These are phyloP conservation scores for Oropetium thomaeum DNA, from an alignment of 176 grass and related monocot genomes.

Conservation along the genomic window DNA sequence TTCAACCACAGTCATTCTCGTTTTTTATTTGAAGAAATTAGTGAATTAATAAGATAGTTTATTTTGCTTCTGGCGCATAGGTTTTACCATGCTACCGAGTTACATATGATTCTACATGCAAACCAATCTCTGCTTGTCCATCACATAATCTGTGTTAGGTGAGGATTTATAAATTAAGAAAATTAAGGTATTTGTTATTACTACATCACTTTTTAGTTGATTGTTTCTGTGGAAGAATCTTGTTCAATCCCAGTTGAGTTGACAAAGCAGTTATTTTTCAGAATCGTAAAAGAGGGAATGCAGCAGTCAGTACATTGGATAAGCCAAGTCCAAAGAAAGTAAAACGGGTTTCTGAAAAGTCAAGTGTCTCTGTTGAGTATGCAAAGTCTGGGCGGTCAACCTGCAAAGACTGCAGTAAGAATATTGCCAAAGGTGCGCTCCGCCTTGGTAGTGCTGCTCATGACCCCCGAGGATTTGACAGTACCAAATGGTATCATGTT, in stretches of 20 bases:
- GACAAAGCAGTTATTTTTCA: conserved; percentile 30
- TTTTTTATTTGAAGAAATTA: background rate
- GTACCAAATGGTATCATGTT: conserved; percentile 67
- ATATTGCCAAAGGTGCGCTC: conserved; percentile 39
- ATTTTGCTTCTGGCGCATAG: background rate
- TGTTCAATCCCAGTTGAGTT: conserved; percentile 1
- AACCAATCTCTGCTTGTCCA: background rate
- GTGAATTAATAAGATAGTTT: background rate
- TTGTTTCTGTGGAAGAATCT: background rate
- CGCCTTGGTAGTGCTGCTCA: conserved; percentile 38
- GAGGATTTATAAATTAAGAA: background rate
- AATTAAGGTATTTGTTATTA: background rate
- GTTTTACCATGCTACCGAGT: background rate
- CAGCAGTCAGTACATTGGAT: conserved; percentile 18
- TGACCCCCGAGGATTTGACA: conserved; percentile 54
- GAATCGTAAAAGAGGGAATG: conserved; percentile 35
- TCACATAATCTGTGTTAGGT: background rate
- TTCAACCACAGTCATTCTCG: background rate
- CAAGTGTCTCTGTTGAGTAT: conserved; percentile 37
- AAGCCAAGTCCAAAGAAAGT: conserved; percentile 46
- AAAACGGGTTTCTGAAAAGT: conserved; percentile 38
- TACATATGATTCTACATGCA: background rate
- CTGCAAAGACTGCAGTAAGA: conserved; percentile 31
- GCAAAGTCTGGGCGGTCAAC: conserved; percentile 44
- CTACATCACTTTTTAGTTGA: background rate